Base-by-base conservation (phyloP, 345 rosid species). In the Camelina sativa region DNA sequence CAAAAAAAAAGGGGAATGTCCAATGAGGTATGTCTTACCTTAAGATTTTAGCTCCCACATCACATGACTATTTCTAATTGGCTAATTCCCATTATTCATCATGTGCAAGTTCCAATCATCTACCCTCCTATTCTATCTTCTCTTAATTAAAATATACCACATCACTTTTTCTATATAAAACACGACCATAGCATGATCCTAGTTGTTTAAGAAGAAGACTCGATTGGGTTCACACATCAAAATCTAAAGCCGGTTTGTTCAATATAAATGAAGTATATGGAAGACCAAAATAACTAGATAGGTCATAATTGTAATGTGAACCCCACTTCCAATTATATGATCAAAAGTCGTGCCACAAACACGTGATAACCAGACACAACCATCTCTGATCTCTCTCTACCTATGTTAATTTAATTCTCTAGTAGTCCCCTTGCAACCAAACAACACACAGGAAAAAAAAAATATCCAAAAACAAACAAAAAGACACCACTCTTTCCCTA, bases 301-400 rank as follows among this genome's bases (percentile, higher is more conserved):
- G 47, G 57, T 54, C 62, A 54, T 53, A 44, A 62, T 15, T 51
- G 41, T 44, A 52, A 54, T 75, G 69, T 69, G 69, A 69, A 69
- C 66, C 71, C 80, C 76, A 70, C 80, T 64, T 30, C 71, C 67
- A 70, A 76, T 70, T 70, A 76, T 76, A 76, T 57, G 72, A 70
- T 76, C 60, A 64, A 70, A 76, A 70, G 67, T 76, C 80, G 71
- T 70, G 80, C 71, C 71, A 22, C 28, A 8, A 61, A 15, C 80
- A 70, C 80, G 71, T 76, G 75, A 76, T 70, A 12, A 35, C 75
- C 71, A 62, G 74, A 34, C 75, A 51, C 35, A 69, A 43, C 17
- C 41, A 58, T 32, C 35, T 37, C 40, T 37, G 10, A 25, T 28
- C 30, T 51, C 58, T 59, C 68, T 40, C 64, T 69, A 62, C 65